phyloP scores from a whole-genome alignment of 148 eudicot species.

The Hydrangea macrophylla region DNA sequence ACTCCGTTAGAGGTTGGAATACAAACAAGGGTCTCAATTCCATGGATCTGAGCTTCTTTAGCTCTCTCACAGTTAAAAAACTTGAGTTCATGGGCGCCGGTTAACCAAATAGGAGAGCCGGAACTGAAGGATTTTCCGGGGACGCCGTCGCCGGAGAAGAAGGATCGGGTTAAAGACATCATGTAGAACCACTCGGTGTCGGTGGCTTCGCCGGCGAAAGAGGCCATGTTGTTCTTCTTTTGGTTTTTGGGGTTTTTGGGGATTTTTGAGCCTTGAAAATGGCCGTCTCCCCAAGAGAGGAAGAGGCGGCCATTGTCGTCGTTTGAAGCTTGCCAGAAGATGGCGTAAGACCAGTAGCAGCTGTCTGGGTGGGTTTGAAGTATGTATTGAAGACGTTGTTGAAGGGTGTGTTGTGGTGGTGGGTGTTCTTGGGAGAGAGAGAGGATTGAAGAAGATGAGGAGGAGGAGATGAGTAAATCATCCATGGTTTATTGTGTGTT shows the following conservation, averaged over 20 bases:
- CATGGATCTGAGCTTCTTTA: slow-evolving; percentile 65
- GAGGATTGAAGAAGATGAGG: slow-evolving; percentile 20
- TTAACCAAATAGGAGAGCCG: slow-evolving; percentile 51
- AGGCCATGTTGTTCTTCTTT: background rate
- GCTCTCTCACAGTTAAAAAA: slow-evolving; percentile 62
- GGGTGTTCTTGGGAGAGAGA: slow-evolving; percentile 15
- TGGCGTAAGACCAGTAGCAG: slow-evolving; percentile 78
- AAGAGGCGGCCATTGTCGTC: slow-evolving; percentile 20
- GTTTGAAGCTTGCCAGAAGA: slow-evolving; percentile 59
- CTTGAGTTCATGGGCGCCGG: slow-evolving; percentile 42
- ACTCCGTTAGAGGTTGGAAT: slow-evolving; percentile 59
- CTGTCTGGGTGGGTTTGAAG: slow-evolving; percentile 45
- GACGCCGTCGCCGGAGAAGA: slow-evolving; percentile 30
- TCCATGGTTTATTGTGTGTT: slow-evolving; percentile 13
- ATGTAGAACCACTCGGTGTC: slow-evolving; percentile 78
- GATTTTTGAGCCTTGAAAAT: slow-evolving; percentile 54
- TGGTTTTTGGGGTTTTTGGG: background rate
- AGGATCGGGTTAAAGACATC: slow-evolving; percentile 43
- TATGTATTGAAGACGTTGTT: slow-evolving; percentile 38
- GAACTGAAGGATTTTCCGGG: slow-evolving; percentile 53
- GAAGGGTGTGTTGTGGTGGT: slow-evolving; percentile 20
- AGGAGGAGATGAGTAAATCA: slow-evolving; percentile 14
- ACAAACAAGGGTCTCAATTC: slow-evolving; percentile 59
- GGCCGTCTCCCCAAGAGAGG: slow-evolving; percentile 69
- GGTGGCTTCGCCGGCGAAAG: slow-evolving; percentile 24